Base-by-base conservation (phyloP, 768 basidiomycete genomes). In the Tylopilus sp. region DNA sequence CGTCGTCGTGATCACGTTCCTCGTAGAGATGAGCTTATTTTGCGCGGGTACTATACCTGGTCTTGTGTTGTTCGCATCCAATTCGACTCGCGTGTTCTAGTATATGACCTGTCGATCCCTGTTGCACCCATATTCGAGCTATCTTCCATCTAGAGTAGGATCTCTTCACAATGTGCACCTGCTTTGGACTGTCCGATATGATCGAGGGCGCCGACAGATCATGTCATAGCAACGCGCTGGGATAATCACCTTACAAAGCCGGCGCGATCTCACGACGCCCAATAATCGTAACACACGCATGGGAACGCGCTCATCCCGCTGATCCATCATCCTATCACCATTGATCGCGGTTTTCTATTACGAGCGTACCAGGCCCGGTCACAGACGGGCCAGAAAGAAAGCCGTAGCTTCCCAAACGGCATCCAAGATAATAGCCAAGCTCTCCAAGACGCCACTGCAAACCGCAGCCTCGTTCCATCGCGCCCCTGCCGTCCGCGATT, bases 181-280 rank as follows among this genome's bases (percentile, higher is more conserved):
- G 8, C 28, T 6, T 52, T 45, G 36, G 49, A 34, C 34, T 11
- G 10, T 43, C 28, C 16, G 49, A 52, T 52, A 11, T 26, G 56
- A 48, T 58, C 37, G 10, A 41, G 44, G 26, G 14, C n/a, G 41
- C 24, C 41, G 42, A 30, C 37, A 30, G 50, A 57, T 57, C 48
- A 33, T 41, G 54, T 45, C 55, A 40, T 26, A 21, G n/a, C 14
- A 21, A 22, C n/a, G 6, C 33, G 6, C 31, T 31, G 13, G 9
- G 45, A 44, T 3, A 26, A 31, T 38, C 40, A 6, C 16, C 6
- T 34, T 21, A 24, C 26, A 38, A 25, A 2, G 28, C 12, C 4
- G 22, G 11, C 28, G 12, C 14, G 34, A 56, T 50, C 34, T 56
- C 19, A 19, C 33, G 25, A 19, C n/a, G 21, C 36, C 42, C 41